These are phyloP conservation scores for Carpinus fangiana DNA, from an alignment of 306 rosid genomes.

Conservation along the genomic window DNA sequence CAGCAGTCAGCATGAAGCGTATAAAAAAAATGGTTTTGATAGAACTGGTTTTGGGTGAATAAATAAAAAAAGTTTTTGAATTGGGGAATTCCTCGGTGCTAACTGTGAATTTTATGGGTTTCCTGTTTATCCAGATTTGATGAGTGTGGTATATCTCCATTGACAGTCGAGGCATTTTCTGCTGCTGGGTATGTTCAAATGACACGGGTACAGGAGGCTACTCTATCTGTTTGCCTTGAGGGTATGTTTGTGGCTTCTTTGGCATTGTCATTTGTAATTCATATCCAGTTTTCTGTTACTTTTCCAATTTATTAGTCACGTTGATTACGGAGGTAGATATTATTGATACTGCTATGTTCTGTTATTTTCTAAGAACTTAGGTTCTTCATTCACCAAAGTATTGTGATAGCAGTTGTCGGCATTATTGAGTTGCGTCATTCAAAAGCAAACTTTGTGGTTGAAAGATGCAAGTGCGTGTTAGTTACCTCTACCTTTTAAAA, in stretches of 20 bases:
- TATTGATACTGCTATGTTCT: background rate
- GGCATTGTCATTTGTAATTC: conserved; percentile 1
- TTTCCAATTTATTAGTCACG: background rate
- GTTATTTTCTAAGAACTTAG: background rate
- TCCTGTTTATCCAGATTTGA: conserved; percentile 57
- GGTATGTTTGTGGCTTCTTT: conserved; percentile 49
- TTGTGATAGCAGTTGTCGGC: background rate
- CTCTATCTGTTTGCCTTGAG: conserved; percentile 66
- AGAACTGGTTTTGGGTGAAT: background rate
- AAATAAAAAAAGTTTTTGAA: background rate
- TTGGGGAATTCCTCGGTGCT: conserved; percentile 4
- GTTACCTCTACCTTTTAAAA: background rate
- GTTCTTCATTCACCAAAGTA: background rate
- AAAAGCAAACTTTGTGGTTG: background rate
- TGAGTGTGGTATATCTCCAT: conserved; percentile 74
- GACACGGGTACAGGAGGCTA: conserved; percentile 87
- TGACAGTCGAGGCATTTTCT: conserved; percentile 76
- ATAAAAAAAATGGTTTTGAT: background rate
- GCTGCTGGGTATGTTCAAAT: conserved; percentile 65
- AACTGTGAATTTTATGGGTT: conserved; percentile 12
- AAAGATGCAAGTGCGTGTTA: background rate
- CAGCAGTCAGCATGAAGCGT: background rate
- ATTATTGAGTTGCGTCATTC: background rate
- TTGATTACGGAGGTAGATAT: background rate
- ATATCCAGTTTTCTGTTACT: background rate